Base-by-base conservation (phyloP, 1,139 yeast species). In the Candida freyschussii region DNA sequence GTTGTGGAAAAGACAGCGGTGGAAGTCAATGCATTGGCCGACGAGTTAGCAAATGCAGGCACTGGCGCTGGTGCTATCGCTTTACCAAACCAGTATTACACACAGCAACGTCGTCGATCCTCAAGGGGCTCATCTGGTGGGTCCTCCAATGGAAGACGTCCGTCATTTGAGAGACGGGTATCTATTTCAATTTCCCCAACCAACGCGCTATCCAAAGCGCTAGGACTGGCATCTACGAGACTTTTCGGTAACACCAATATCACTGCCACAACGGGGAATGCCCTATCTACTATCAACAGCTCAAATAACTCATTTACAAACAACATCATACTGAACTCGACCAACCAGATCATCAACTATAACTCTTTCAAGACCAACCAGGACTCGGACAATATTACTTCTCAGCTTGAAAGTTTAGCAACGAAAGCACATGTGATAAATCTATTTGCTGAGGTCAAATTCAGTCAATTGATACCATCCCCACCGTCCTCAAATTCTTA, bases 1-100 rank as follows among this genome's bases (percentile, higher is more conserved):
- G 95, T 91, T 24, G 91, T 91, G 17, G 97, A 91, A 56, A 89
- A 87, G 57, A 72, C 94, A 33, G 86, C 93, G 0, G 96, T 91
- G 5, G 97, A 91, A 56, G 95, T 91, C 9, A 91, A 91, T 60
- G 93, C 95, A 2, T 66, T 91, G 36, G 97, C 97, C 8, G 97
- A 91, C 57, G 95, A 87, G 54, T 64, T 89, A 35, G 91, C 84
- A 3, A 70, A 71, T 43, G 78, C 81, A 3, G 83, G 84, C 1
- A 62, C 73, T 33, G 76, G 78, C 2, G 74, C 69, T 4, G 67
- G 63, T 16, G 79, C 76, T 1, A 67, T 70, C 33, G 50, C 52
- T 7, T 32, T 44, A 11, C 49, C 52, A 26, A 39, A 38, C 37
- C 38, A 43, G 24, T 37, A 39, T 30, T 30, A 36, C 26, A 30